phyloP scores from a whole-genome alignment of 257 asterid species.

The Hygrophila difformis region DNA sequence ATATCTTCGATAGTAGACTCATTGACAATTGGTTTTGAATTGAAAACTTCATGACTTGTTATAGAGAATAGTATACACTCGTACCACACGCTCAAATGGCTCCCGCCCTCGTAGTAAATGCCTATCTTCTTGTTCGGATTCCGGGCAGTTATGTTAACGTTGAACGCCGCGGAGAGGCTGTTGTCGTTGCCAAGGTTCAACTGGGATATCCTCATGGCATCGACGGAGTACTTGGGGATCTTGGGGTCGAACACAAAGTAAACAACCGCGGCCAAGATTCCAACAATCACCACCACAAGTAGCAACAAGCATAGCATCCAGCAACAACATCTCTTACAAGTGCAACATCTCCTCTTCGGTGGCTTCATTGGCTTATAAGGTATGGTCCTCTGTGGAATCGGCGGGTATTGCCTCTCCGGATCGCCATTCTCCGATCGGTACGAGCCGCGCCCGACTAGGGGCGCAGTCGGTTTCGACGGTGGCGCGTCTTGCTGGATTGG shows the following conservation, averaged over 20 bases:
- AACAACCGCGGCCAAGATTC: conserved; percentile 44
- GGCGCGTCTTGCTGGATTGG: background rate
- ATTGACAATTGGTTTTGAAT: too few relatives aligned
- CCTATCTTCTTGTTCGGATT: conserved; percentile 89
- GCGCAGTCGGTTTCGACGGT: conserved; percentile 42
- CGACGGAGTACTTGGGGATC: conserved; percentile 64
- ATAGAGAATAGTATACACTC: too few relatives aligned
- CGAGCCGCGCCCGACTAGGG: conserved; percentile 48
- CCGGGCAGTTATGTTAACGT: conserved; percentile 62
- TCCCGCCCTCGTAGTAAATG: conserved; percentile 66
- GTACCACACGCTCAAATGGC: conserved; percentile 62
- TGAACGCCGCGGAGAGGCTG: conserved; percentile 52
- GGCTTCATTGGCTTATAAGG: conserved; percentile 30
- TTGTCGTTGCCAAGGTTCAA: conserved; percentile 41
- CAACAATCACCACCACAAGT: conserved; percentile 31
- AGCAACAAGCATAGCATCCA: conserved; percentile 52
- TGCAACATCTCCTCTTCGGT: conserved; percentile 44
- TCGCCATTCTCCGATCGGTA: conserved; percentile 71
- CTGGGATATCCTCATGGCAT: conserved; percentile 54
- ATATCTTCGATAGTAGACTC: too few relatives aligned
- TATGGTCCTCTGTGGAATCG: conserved; percentile 26
- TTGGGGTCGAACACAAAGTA: conserved; percentile 72
- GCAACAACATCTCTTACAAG: conserved; percentile 55
- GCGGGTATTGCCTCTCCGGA: conserved; percentile 36
- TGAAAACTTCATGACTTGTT: too few relatives aligned